These are phyloP conservation scores for Xylariaceae sp. DNA, from an alignment of 2,329 filamentous ascomycete genomes.

Conservation along the genomic window DNA sequence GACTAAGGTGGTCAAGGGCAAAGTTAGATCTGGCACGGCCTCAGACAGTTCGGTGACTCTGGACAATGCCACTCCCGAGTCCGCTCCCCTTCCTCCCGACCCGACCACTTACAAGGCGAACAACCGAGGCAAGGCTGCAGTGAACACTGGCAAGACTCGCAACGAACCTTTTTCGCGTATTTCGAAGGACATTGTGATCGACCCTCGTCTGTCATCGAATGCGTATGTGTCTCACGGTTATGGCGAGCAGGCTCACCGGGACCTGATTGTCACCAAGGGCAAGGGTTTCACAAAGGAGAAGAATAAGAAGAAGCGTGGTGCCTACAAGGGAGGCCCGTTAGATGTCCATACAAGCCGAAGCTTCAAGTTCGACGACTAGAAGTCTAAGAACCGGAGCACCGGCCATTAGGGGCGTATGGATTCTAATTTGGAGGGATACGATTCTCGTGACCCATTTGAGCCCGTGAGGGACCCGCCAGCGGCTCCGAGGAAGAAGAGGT, in stretches of 20 bases:
- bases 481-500: constrained; percentile 7
- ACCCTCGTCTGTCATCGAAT: constrained; percentile 69
- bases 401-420: constrained; percentile 6
- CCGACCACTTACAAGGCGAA: constrained; percentile 42
- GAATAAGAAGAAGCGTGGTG: constrained; percentile 95
- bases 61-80: constrained; percentile 48
- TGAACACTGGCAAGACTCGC: constrained; percentile 39
- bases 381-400: constrained; percentile 15
- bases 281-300: constrained; percentile 99
- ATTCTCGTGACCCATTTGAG: neutral
- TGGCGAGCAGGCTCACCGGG: constrained; percentile 79
- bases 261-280: constrained; percentile 84
- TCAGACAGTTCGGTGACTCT: constrained; percentile 45
- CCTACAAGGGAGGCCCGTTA: constrained; percentile 83
- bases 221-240: constrained; percentile 80
- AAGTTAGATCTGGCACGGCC: constrained; percentile 27
- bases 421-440: neutral
- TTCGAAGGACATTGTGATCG: constrained; percentile 61
- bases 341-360: constrained; percentile 77
- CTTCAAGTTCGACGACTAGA: constrained; percentile 89
- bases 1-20: constrained; percentile 24
- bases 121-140: constrained; percentile 30
- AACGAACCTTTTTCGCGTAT: constrained; percentile 74
- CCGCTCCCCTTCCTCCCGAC: constrained; percentile 50
- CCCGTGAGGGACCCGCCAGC: neutral